Percentiles rank a stretch among this genome's conserved stretches.
Evolutionary conservation across 441 rosid genomes (phyloP).

Genomic region (Biscutella auriculata): DNA sequence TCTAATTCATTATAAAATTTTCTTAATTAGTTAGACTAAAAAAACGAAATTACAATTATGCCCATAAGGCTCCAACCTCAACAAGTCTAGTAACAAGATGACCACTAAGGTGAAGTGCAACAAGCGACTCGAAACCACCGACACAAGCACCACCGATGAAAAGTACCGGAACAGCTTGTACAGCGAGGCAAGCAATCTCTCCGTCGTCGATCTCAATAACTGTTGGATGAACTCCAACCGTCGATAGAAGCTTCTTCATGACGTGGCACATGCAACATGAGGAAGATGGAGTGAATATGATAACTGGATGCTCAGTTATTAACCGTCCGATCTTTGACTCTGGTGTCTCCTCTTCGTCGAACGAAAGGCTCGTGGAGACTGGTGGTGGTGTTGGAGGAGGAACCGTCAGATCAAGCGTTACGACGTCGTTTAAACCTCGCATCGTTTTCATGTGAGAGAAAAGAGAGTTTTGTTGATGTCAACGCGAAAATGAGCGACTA

Average conservation of each 20-base stretch:
- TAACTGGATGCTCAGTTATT: constrained; percentile 77
- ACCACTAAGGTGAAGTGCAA: constrained; percentile 80
- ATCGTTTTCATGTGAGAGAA: constrained; percentile 17
- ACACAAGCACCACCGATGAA: constrained; percentile 69
- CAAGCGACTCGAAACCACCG: constrained; percentile 82
- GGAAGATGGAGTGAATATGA: constrained; percentile 69
- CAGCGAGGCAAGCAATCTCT: constrained; percentile 49
- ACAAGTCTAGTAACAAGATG: constrained; percentile 72
- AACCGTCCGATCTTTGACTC: constrained; percentile 65
- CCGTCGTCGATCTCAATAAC: constrained; percentile 76
- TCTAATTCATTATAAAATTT: neutral
- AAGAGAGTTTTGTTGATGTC: constrained; percentile 17
- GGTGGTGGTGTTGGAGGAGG: constrained; percentile 12
- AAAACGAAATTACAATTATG: neutral
- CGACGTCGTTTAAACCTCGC: constrained; percentile 19
- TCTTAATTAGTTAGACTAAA: neutral
- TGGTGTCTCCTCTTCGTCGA: constrained; percentile 61
- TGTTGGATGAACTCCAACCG: constrained; percentile 76
- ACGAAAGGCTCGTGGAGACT: constrained; percentile 36
- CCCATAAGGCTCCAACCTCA: constrained; percentile 62
- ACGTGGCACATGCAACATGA: constrained; percentile 94
- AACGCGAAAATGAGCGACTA: constrained; percentile 16
- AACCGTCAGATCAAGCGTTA: constrained; percentile 31
- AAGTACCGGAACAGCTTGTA: constrained; percentile 36
- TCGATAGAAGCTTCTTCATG: constrained; percentile 64